These are phyloP conservation scores for Trypanosoma caninum DNA, from an alignment of 208 protist genomes.

Conservation along the genomic window DNA sequence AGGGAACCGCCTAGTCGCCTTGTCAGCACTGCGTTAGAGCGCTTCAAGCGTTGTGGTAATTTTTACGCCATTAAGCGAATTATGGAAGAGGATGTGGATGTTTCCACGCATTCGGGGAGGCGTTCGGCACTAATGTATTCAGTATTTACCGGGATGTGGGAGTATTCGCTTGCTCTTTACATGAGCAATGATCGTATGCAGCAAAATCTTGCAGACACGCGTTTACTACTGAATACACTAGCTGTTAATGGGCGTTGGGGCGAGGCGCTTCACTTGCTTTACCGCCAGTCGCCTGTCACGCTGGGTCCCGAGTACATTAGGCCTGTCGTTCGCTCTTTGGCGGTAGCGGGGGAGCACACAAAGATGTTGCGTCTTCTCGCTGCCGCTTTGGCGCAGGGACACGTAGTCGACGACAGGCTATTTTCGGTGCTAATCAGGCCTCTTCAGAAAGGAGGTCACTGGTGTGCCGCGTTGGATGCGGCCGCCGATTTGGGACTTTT, in stretches of 20 bases:
- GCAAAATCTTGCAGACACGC: constrained; percentile 26
- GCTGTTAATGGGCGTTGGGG: constrained; percentile 38
- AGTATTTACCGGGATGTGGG: constrained; percentile 73
- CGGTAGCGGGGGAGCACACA: constrained; percentile 26
- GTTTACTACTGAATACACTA: constrained; percentile 51
- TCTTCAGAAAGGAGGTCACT: constrained; percentile 49
- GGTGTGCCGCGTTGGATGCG: constrained; percentile 41
- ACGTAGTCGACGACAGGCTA: constrained; percentile 36
- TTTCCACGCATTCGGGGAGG: constrained; percentile 39
- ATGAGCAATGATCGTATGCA: constrained; percentile 32
- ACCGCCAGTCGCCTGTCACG: constrained; percentile 7
- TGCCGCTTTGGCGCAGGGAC: constrained; percentile 45
- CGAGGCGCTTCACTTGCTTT: constrained; percentile 35
- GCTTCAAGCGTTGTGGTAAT: constrained; percentile 48
- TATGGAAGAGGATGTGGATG: constrained; percentile 79
- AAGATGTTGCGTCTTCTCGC: constrained; percentile 46
- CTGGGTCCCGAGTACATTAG: constrained; percentile 36
- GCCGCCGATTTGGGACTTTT: constrained; percentile 55
- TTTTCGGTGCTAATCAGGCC: constrained; percentile 53
- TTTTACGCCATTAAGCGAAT: constrained; percentile 46
- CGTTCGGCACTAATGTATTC: constrained; percentile 54
- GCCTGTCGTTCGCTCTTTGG: constrained; percentile 63
- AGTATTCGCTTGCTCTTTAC: constrained; percentile 46
- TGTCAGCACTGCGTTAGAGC: constrained; percentile 41
- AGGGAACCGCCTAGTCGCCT: constrained; percentile 32